Base-by-base conservation (phyloP, 768 basidiomycete genomes). In the Serpula lacrymans region DNA sequence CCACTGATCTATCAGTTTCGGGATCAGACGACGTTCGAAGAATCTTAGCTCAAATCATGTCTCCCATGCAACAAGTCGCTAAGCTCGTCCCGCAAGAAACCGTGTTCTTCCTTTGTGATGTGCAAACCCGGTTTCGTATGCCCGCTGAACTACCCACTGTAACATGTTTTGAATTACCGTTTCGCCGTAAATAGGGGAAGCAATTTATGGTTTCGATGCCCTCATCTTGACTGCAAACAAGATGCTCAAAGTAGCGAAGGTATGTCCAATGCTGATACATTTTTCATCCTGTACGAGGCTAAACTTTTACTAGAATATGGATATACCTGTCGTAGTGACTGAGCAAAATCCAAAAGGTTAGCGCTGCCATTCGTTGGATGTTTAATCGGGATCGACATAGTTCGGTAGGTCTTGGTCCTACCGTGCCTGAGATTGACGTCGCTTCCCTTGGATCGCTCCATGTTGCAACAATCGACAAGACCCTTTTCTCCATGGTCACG, bases 401-500 rank as follows among this genome's bases (percentile, higher is more conserved):
- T 37, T 12, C n/a, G 17, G 29, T 52, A 89, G 87, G 73, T 1
- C 72, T 92, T 30, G 90, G 89, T 0, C 66, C 69, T 13, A 88
- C 82, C 4, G 75, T 77, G 27, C 74, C 81, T 1, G 80, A 78
- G 37, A 69, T 91, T 43, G 73, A 75, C 50, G 60, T 74, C 43
- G 52, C 61, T 11, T 67, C 74, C 23, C 71, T 88, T 1, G 84
- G 71, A 0, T 48, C 71, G 3, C 66, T 87, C 20, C 70, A 77
- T 44, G 60, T 83, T 24, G 83, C 73, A 28, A 77, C 80, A 8
- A 70, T 79, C 53, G 77, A 83, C 50, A 96, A 96, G 60, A 79
- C 81, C 0, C 73, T 77, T 38, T 96, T 97, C 68, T 88, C 86
- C 1, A 95, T 96, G 93, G 52, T 83, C 40, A 82, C 80, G 0